Evolutionary conservation across 208 protist genomes (phyloP), one percentile per base, ranked within the genome.

Genomic region (Wallacemonas sp.): DNA sequence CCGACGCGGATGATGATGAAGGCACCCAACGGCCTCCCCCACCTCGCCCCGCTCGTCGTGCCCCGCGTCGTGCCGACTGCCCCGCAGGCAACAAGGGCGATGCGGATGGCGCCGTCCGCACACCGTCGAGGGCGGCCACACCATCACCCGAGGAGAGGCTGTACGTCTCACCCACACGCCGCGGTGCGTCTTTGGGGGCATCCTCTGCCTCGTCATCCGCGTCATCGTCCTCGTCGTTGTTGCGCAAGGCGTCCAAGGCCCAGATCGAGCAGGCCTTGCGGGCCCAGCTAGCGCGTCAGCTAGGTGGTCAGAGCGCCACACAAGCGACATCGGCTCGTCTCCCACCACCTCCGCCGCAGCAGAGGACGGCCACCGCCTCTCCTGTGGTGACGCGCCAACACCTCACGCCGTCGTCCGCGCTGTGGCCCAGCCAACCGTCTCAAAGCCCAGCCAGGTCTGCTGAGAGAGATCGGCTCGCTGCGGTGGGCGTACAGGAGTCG

Each of bases 121-220:
- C 60, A 24, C 54, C 33, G 3, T 17, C 39, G 34, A 2, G 1
- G 30, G 30, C 26, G 26, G 19, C 12, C 33, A 6, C 44, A 23
- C 8, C 11, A 26, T 6, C 8, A 4, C 4, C 47, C 17, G 23
- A 8, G 2, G 68, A 38, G 16, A 68, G 55, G 2, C 70, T 85
- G 30, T 60, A 80, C 61, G 78, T 85, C 19, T 85, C 78, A 0
- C 63, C 78, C 0, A 19, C 6, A 14, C 78, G 78, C 17, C 56
- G 24, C 19, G 14, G 49, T 32, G 24, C 6, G 9, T 41, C 36
- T 41, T 41, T 41, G 36, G 6, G 36, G 64, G 71, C 2, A 48
- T 43, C 58, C 65, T 57, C 3, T 77, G 71, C 60, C 48, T 60
- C 29, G 41, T 34, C 68, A 0, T 48, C 75, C 12, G 69, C 68